These are phyloP conservation scores for Penicillium paradoxum DNA, from an alignment of 495 filamentous ascomycete genomes.

Conservation along the genomic window DNA sequence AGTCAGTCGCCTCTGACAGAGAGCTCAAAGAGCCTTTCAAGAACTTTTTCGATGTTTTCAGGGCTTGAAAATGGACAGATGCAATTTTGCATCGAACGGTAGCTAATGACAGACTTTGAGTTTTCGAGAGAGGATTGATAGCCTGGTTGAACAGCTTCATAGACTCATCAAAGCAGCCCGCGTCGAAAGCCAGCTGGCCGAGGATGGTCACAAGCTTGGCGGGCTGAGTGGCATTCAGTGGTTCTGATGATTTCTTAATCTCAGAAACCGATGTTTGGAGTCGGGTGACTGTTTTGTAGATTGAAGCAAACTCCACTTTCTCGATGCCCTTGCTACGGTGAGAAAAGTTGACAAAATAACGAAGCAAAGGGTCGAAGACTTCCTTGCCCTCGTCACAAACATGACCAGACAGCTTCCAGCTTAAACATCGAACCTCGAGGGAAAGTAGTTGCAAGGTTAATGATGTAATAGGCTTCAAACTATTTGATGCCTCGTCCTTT, in stretches of 20 bases:
- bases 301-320: constrained; percentile 35
- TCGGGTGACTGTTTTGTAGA: constrained; percentile 37
- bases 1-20: constrained; percentile 33
- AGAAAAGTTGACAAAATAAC: constrained; percentile 58
- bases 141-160: constrained; percentile 36
- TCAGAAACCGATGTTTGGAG: constrained; percentile 32
- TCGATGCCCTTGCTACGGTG: constrained; percentile 45
- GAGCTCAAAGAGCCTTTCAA: constrained; percentile 21
- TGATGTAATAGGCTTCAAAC: constrained; percentile 52
- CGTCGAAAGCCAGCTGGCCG: constrained; percentile 44
- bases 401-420: constrained; percentile 71
- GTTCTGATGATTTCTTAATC: constrained; percentile 22
- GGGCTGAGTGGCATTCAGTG: constrained; percentile 23
- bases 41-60: constrained; percentile 25
- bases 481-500: constrained; percentile 35
- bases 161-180: constrained; percentile 42
- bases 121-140: constrained; percentile 26
- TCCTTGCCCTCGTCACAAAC: constrained; percentile 63
- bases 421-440: constrained; percentile 58
- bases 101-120: constrained; percentile 33
- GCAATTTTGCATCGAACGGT: constrained; percentile 44
- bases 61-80: constrained; percentile 34
- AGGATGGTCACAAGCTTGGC: constrained; percentile 34
- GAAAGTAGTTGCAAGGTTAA: constrained; percentile 65
- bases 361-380: constrained; percentile 60